A percentile compares a stretch with the other conserved stretches of the same genome.
Conservation (phyloP, 345 rosid genomes). For the Pugionium cornutum region DNA sequence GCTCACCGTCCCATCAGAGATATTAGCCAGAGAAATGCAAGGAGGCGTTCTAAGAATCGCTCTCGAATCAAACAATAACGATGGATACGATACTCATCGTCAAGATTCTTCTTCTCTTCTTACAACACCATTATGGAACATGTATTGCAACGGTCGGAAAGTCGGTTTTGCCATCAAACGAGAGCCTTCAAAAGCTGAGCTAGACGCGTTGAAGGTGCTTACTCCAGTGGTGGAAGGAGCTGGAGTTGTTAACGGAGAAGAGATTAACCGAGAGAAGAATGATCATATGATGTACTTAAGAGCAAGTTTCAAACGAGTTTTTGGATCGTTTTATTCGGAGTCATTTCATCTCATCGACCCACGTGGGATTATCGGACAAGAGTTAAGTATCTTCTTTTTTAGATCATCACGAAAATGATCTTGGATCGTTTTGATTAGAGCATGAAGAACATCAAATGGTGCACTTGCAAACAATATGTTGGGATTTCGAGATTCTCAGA, state of each 20-base stretch:
- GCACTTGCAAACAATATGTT: conserved; percentile 27
- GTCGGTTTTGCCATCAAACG: conserved; percentile 67
- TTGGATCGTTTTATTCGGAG: conserved; percentile 54
- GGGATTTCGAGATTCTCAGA: conserved; percentile 23
- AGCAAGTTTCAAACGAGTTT: conserved; percentile 56
- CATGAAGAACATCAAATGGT: conserved; percentile 10
- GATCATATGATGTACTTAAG: conserved; percentile 66
- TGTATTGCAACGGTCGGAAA: conserved; percentile 70
- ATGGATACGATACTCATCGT: not conserved
- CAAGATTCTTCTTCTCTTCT: conserved; percentile 41
- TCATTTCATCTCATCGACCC: conserved; percentile 78
- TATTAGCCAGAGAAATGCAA: conserved; percentile 66
- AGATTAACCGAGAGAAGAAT: conserved; percentile 26
- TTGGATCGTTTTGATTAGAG: conserved; percentile 16
- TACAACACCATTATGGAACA: conserved; percentile 59
- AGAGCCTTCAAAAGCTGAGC: conserved; percentile 49
- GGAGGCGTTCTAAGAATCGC: conserved; percentile 63
- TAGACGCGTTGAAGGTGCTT: conserved; percentile 53
- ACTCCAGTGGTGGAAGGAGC: conserved; percentile 59
- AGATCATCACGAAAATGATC: conserved; percentile 38
- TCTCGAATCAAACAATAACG: conserved; percentile 43
- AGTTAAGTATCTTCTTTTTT: conserved; percentile 66
- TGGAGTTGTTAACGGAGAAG: conserved; percentile 56
- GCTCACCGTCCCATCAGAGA: conserved; percentile 51
- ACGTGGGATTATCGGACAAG: conserved; percentile 65